phyloP scores from a whole-genome alignment of 768 basidiomycete genomes.

The Agaricus bisporus region DNA sequence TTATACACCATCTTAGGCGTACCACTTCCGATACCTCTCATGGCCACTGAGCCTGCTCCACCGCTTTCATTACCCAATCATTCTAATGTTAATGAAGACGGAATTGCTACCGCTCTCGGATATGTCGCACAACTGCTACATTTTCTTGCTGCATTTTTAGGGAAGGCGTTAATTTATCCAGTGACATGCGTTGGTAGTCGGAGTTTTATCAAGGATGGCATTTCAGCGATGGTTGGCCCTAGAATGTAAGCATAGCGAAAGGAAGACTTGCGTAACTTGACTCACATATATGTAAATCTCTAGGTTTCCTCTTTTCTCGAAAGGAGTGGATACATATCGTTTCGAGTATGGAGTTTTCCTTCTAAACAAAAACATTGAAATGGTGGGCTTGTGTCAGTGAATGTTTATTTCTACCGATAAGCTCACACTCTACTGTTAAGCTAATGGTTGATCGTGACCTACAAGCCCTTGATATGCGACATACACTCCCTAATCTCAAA shows the following conservation, averaged over 20 bases:
- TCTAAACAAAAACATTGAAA: slow-evolving; percentile 95
- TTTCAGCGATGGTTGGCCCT: slow-evolving; percentile 93
- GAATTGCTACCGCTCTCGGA: slow-evolving; percentile 84
- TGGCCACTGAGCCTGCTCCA: slow-evolving; percentile 74
- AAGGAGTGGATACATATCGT: slow-evolving; percentile 92
- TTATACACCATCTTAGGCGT: slow-evolving; percentile 83
- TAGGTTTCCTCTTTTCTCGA: slow-evolving; percentile 94
- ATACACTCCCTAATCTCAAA: slow-evolving; percentile 96
- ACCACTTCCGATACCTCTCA: slow-evolving; percentile 85
- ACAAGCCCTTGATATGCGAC: slow-evolving; percentile 86
- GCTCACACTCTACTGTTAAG: slow-evolving; percentile 33
- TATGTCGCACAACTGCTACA: slow-evolving; percentile 86
- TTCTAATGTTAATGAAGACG: slow-evolving; percentile 76
- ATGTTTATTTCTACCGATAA: neutral
- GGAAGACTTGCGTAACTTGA: neutral
- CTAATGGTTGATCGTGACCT: slow-evolving; percentile 89
- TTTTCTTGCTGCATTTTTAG: slow-evolving; percentile 72
- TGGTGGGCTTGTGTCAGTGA: slow-evolving; percentile 44
- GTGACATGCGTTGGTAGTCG: slow-evolving; percentile 87
- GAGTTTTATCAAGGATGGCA: slow-evolving; percentile 87
- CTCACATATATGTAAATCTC: neutral
- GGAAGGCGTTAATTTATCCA: slow-evolving; percentile 77
- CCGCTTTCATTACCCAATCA: slow-evolving; percentile 63
- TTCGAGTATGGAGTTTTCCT: slow-evolving; percentile 98
- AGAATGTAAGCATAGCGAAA: slow-evolving; percentile 61